A percentile compares a stretch with the other conserved stretches of the same genome.
phyloP scores from a whole-genome alignment of 2,329 filamentous ascomycete genomes.

The Penicillium verrucosum region DNA sequence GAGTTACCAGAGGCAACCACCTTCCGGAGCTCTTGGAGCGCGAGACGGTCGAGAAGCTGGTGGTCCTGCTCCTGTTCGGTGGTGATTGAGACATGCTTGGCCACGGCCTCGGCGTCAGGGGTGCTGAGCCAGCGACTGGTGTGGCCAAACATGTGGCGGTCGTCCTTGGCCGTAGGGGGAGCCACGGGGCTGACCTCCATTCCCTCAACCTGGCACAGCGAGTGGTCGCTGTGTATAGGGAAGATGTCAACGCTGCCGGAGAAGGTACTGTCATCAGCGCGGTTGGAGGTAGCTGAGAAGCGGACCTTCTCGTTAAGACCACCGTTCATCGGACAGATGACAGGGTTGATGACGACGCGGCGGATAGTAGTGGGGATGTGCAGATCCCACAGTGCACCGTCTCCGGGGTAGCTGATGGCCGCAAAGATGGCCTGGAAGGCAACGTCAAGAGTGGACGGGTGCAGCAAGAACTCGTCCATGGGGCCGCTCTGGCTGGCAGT shows the following conservation, averaged over 20 bases:
- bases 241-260: not conserved
- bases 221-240: not conserved
- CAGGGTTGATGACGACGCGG: not conserved
- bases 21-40: not conserved
- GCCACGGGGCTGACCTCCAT: not conserved
- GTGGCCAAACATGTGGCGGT: not conserved
- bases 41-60: not conserved
- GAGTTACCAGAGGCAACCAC: not conserved
- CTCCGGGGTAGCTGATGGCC: not conserved
- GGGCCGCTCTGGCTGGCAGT: not conserved
- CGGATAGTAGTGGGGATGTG: not conserved
- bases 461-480: not conserved
- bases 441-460: not conserved
- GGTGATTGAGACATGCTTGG: not conserved
- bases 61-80: not conserved
- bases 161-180: not conserved
- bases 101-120: not conserved
- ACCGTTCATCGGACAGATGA: not conserved
- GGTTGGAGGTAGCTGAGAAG: not conserved
- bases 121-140: not conserved
- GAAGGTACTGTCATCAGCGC: not conserved
- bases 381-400: not conserved
- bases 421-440: not conserved
- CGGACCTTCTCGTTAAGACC: not conserved
- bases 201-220: not conserved